Base-by-base conservation (phyloP, 345 rosid species). In the Moricandia arvensis region DNA sequence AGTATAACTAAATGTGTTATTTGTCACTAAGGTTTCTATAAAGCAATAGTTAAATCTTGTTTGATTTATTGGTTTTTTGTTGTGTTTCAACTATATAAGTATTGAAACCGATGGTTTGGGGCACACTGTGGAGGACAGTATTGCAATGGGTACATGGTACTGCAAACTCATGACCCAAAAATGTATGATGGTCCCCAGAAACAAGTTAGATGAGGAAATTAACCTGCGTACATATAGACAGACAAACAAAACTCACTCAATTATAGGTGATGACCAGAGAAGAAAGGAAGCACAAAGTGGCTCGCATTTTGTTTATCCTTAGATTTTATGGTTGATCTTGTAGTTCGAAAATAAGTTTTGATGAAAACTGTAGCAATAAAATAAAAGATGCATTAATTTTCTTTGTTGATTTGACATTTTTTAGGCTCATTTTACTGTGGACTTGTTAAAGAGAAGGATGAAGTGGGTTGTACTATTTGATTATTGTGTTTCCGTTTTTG, bases 141-240 rank as follows among this genome's bases (percentile, higher is more conserved):
- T 49, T 95, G 88, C 75, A 93, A 89, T 71, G 93, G 97, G 15
- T 90, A 21, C 75, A 85, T 86, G 66, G 4, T 88, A 59, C 91
- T 89, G 10, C 24, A 21, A 21, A 87, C 93, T 64, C 92, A 86
- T 41, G 93, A 92, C 72, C 93, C 96, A 11, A 81, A 83, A 78
- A 87, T 88, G 89, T 95, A 21, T 21, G 24, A 93, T 31, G 87
- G 85, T 74, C 89, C 87, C 78, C 97, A 95, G 73, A 93, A 92
- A 68, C 98, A 95, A 85, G 99, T 95, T 81, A 95, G 90, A 92
- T 90, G 86, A 92, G 31, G 66, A 69, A 76, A 66, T 66, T 8
- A 63, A 59, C 38, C 53, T 60, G 24, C 67, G 43, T 62, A 68
- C 63, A 73, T 35, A 64, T 5, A 57, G 71, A n/a, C 43, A 64